These are phyloP conservation scores for Penicillium sp. DNA, from an alignment of 2,329 filamentous ascomycete genomes.

Conservation along the genomic window DNA sequence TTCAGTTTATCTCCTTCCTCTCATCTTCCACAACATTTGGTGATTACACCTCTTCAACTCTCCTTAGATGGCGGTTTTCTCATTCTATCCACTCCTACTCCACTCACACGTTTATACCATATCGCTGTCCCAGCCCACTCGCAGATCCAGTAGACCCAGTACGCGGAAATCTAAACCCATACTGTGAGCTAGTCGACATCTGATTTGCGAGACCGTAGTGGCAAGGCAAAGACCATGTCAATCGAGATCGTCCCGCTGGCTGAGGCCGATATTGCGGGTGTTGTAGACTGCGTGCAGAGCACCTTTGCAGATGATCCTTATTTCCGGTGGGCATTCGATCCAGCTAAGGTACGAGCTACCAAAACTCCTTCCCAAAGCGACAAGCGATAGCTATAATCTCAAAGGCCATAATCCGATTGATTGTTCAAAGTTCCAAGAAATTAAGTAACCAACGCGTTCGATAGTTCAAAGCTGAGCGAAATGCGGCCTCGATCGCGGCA, in stretches of 20 bases:
- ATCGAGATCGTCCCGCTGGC: constrained; percentile 59
- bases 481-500: constrained; percentile 62
- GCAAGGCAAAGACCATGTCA: constrained; percentile 39
- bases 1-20: background rate
- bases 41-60: constrained; percentile 18
- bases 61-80: constrained; percentile 35
- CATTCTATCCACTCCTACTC: constrained; percentile 30
- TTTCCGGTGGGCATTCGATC: constrained; percentile 63
- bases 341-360: constrained; percentile 49
- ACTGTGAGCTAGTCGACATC: constrained; percentile 10
- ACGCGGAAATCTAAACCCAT: constrained; percentile 16
- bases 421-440: background rate
- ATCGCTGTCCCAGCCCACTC: constrained; percentile 32
- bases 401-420: background rate
- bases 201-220: constrained; percentile 18
- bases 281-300: constrained; percentile 64
- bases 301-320: constrained; percentile 69
- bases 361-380: background rate
- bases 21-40: constrained; percentile 8
- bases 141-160: constrained; percentile 32
- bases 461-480: constrained; percentile 61
- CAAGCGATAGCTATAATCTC: background rate
- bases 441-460: constrained; percentile 7
- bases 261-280: constrained; percentile 61
- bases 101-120: constrained; percentile 35